phyloP scores from a whole-genome alignment of 2,329 filamentous ascomycete genomes.

The Beauveria asiatica region DNA sequence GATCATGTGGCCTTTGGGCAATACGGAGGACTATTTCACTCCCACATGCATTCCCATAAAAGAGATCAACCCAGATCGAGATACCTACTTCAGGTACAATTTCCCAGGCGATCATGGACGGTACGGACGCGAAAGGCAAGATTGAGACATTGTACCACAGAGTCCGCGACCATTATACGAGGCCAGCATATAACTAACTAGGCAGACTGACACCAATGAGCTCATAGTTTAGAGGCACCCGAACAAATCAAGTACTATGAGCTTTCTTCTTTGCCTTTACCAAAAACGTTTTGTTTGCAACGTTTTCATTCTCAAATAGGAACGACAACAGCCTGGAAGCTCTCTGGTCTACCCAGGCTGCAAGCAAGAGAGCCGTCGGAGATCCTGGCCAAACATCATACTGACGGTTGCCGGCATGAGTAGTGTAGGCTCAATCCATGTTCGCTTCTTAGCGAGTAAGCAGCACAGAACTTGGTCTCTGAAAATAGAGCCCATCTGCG shows the following conservation, averaged over 20 bases:
- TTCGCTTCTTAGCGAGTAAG: conserved; percentile 8
- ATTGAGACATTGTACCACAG: neutral
- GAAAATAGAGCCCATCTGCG: neutral
- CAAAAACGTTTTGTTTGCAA: neutral
- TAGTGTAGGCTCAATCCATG: neutral
- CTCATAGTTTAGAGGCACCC: neutral
- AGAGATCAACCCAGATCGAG: neutral
- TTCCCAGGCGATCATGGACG: neutral
- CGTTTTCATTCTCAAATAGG: neutral
- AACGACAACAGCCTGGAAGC: neutral
- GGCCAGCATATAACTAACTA: neutral
- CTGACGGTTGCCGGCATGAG: neutral
- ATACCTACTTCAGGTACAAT: neutral
- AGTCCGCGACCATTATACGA: neutral
- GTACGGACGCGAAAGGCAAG: too few relatives aligned
- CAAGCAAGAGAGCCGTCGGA: neutral
- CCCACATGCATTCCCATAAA: conserved; percentile 24
- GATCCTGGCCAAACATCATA: neutral
- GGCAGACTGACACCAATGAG: neutral
- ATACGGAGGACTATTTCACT: conserved; percentile 40
- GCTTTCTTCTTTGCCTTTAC: too few relatives aligned
- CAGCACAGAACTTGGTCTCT: neutral
- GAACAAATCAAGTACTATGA: neutral
- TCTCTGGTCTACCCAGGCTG: neutral
- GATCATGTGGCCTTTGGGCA: conserved; percentile 57